Percentiles rank a stretch among this genome's conserved stretches.
Conservation (phyloP, 1,284 basidiomycete genomes). For the Ceratobasidium sp. region DNA sequence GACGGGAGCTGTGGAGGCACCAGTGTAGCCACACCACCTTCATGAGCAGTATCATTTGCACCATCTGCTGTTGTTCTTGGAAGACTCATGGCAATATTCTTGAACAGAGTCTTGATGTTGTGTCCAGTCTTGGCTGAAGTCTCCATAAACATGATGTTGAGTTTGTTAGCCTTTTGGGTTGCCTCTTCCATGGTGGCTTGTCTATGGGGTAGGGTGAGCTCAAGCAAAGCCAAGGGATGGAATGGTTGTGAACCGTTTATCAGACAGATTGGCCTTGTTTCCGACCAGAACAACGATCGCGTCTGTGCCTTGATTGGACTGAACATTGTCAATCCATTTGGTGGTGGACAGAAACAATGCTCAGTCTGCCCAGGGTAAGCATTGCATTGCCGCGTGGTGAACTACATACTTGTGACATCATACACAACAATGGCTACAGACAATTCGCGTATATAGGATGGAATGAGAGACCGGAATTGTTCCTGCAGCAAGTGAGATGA, state of each 20-base stretch:
- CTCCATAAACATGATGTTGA: constrained; percentile 99
- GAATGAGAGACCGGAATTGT: constrained; percentile 96
- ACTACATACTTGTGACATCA: constrained; percentile 87
- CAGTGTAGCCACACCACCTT: too few species aligned
- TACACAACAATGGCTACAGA: constrained; percentile 43
- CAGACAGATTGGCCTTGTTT: constrained; percentile 97
- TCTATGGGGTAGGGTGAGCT: constrained; percentile 53
- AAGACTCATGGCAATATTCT: constrained; percentile 98
- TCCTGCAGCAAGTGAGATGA: constrained; percentile 61
- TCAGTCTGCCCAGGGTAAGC: constrained; percentile 67
- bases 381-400: not conserved
- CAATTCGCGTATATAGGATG: constrained; percentile 77
- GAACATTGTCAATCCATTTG: constrained; percentile 99
- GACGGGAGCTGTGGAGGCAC: not conserved
- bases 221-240: constrained; percentile 4
- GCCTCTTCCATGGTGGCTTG: constrained; percentile 99
- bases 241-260: constrained; percentile 74
- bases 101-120: constrained; percentile 98
- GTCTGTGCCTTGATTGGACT: constrained; percentile 96
- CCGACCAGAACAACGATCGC: constrained; percentile 99
- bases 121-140: constrained; percentile 99
- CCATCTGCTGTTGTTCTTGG: constrained; percentile 92
- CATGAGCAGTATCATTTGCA: too few species aligned
- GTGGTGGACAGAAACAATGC: constrained; percentile 96
- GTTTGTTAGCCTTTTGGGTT: constrained; percentile 90